These are phyloP conservation scores for Echria macrotheca DNA, from an alignment of 495 filamentous ascomycete species.

Conservation along the genomic window DNA sequence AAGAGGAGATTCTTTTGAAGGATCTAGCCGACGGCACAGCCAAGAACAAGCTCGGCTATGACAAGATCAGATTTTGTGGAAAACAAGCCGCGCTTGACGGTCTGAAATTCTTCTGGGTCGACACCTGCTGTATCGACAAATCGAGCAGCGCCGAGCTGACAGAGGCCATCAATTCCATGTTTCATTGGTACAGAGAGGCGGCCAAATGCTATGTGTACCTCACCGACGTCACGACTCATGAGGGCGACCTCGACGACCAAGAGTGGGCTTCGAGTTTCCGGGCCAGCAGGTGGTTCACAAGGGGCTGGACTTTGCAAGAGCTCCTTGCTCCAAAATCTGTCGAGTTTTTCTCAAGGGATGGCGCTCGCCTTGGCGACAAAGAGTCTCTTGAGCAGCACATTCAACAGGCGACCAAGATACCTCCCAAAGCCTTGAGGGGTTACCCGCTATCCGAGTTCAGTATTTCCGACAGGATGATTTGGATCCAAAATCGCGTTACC, in stretches of 20 bases:
- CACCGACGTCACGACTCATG: neutral
- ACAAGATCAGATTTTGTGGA: neutral
- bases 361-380: too few relatives aligned
- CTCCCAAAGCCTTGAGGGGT: too few relatives aligned
- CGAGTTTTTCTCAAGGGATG: too few relatives aligned
- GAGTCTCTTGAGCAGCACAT: too few relatives aligned
- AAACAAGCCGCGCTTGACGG: neutral
- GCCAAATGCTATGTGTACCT: slow-evolving; percentile 1
- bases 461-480: too few relatives aligned
- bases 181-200: slow-evolving; percentile 3
- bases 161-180: too few relatives aligned
- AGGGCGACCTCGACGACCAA: too few relatives aligned
- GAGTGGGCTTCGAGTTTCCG: neutral
- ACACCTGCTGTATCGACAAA: slow-evolving; percentile 3
- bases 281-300: slow-evolving; percentile 2
- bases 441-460: too few relatives aligned
- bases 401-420: too few relatives aligned
- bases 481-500: too few relatives aligned
- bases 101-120: neutral
- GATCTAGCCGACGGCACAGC: neutral
- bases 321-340: neutral
- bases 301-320: neutral
- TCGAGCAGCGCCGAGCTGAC: too few relatives aligned
- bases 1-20: neutral
- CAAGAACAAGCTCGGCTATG: slow-evolving; percentile 4